phyloP scores from a whole-genome alignment of 805 yeast genomes.

The Nakazawaea wyomingensis region DNA sequence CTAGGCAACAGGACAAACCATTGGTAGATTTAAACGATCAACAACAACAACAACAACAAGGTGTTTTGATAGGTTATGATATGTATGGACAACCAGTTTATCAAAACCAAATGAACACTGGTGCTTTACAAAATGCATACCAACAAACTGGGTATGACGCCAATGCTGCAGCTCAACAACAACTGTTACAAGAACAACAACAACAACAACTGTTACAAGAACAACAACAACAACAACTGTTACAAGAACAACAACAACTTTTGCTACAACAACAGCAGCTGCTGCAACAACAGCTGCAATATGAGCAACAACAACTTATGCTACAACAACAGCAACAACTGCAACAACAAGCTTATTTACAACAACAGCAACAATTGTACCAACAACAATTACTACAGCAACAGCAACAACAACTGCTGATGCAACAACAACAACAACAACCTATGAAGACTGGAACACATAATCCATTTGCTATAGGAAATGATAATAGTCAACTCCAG shows the following conservation, averaged over 20 bases:
- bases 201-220: slow-evolving; percentile 16
- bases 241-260: slow-evolving; percentile 17
- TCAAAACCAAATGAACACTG: slow-evolving; percentile 46
- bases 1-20: slow-evolving; percentile 37
- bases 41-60: slow-evolving; percentile 38
- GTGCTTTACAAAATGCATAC: slow-evolving; percentile 44
- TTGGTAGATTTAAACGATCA: slow-evolving; percentile 50
- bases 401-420: slow-evolving; percentile 34
- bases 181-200: slow-evolving; percentile 18
- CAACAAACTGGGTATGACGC: slow-evolving; percentile 19
- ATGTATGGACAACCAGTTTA: slow-evolving; percentile 66
- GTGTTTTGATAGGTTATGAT: slow-evolving; percentile 39
- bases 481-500: slow-evolving; percentile 13
- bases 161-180: slow-evolving; percentile 13
- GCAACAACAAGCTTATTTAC: slow-evolving; percentile 11
- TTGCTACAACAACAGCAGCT: slow-evolving; percentile 21
- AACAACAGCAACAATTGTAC: slow-evolving; percentile 18
- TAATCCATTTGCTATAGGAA: slow-evolving; percentile 64
- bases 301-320: slow-evolving; percentile 2
- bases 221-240: slow-evolving; percentile 15
- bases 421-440: slow-evolving; percentile 32
- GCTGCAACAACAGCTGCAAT: slow-evolving; percentile 15
- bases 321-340: slow-evolving; percentile 13
- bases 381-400: slow-evolving; percentile 19
- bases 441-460: slow-evolving; percentile 69